These are phyloP conservation scores for Fistulinella staudtii DNA, from an alignment of 1,284 basidiomycete genomes.

Conservation along the genomic window DNA sequence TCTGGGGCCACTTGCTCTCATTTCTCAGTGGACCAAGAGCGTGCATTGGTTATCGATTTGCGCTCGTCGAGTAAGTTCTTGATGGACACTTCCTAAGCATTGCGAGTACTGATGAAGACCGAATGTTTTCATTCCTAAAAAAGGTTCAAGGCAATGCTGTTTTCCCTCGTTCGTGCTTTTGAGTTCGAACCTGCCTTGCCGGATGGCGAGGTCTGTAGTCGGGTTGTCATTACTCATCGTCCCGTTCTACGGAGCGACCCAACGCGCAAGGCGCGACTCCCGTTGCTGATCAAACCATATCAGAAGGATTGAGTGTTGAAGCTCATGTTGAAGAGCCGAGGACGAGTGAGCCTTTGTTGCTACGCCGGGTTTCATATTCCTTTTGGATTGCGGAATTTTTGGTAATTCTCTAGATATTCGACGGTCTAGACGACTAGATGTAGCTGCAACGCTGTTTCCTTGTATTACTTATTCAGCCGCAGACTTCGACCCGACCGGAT, in stretches of 20 bases:
- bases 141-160: neutral
- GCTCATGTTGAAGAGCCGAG: no score
- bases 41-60: neutral
- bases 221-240: neutral
- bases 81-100: no score
- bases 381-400: no score
- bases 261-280: neutral
- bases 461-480: no score
- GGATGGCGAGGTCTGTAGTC: neutral
- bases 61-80: neutral
- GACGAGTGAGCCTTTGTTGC: no score
- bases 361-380: no score
- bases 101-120: no score
- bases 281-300: neutral
- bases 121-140: no score
- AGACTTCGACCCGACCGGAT: no score
- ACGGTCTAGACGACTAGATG: no score
- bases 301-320: neutral
- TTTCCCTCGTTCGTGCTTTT: neutral
- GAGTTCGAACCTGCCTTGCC: neutral
- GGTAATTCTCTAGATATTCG: no score
- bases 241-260: neutral
- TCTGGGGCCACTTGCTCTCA: conserved; percentile 56
- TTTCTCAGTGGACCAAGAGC: conserved; percentile 43
- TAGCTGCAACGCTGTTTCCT: no score